Evolutionary conservation across 2,329 filamentous ascomycete genomes (phyloP).

Genomic region (Epichloe bromicola): DNA sequence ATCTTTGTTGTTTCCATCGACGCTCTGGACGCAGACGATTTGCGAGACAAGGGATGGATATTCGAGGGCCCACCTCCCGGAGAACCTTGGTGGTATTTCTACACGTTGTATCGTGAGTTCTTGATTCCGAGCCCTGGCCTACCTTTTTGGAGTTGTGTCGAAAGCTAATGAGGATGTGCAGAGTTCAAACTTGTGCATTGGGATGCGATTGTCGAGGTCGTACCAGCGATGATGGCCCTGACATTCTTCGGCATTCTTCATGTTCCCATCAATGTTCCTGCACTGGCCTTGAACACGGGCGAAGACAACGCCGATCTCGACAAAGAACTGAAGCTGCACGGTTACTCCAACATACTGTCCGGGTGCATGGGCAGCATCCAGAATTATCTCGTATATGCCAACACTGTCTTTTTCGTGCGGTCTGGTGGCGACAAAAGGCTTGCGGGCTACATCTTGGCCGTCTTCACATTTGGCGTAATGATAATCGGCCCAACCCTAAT

Average conservation of each 20-base stretch:
- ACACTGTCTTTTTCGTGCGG: constrained; percentile 91
- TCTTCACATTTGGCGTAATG: constrained; percentile 69
- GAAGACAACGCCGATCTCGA: constrained; percentile 90
- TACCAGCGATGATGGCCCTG: constrained; percentile 90
- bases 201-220: constrained; percentile 66
- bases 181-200: constrained; percentile 74
- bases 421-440: constrained; percentile 80
- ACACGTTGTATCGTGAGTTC: constrained; percentile 74
- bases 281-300: constrained; percentile 75
- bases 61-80: constrained; percentile 74
- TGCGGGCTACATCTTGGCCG: constrained; percentile 74
- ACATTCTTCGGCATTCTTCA: constrained; percentile 97
- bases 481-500: constrained; percentile 77
- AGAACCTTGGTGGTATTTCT: constrained; percentile 96
- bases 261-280: constrained; percentile 95
- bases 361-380: constrained; percentile 79
- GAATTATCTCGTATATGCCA: constrained; percentile 96
- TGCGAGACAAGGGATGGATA: constrained; percentile 75
- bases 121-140: not conserved
- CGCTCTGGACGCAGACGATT: constrained; percentile 47
- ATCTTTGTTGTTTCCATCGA: constrained; percentile 60
- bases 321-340: constrained; percentile 81
- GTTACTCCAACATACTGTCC: constrained; percentile 83
- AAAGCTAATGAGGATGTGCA: constrained; percentile 20
- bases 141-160: not conserved